Conservation (phyloP, 371 early-diverging fungal genomes). For the Apophysomyces trapeziformis region DNA sequence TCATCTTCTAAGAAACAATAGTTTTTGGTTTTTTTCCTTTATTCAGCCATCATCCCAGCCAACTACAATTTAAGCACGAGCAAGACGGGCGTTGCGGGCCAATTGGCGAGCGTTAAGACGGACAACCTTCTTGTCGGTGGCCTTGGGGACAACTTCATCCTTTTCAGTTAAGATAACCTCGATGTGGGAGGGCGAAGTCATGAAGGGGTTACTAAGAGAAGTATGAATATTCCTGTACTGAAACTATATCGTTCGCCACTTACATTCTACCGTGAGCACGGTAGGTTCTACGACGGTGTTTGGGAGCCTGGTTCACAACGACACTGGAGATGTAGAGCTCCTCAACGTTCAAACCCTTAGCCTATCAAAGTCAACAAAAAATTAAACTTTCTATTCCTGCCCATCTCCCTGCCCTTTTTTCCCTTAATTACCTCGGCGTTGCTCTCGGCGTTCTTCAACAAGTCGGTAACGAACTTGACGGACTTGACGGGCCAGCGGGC, state of each 20-base stretch:
- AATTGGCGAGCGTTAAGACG: slow-evolving; percentile 62
- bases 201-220: slow-evolving; percentile 76
- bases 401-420: background rate
- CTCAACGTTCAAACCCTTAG: slow-evolving; percentile 92
- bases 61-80: slow-evolving; percentile 38
- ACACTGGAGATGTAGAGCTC: slow-evolving; percentile 92
- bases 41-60: background rate
- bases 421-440: slow-evolving; percentile 73
- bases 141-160: slow-evolving; percentile 77
- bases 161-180: slow-evolving; percentile 92
- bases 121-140: slow-evolving; percentile 61
- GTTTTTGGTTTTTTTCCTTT: background rate
- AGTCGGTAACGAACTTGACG: slow-evolving; percentile 89
- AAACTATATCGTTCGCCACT: no score
- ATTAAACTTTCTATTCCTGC: background rate
- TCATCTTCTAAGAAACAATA: no score
- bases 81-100: slow-evolving; percentile 61
- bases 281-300: slow-evolving; percentile 97
- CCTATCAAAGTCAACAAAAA: slow-evolving; percentile 31
- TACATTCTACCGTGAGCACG: slow-evolving; percentile 98
- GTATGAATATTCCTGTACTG: no score
- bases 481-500: slow-evolving; percentile 99
- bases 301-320: slow-evolving; percentile 98
- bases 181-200: slow-evolving; percentile 97
- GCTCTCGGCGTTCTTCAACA: slow-evolving; percentile 97